Conservation (phyloP, 768 basidiomycete genomes). For the Leccinum boreale region DNA sequence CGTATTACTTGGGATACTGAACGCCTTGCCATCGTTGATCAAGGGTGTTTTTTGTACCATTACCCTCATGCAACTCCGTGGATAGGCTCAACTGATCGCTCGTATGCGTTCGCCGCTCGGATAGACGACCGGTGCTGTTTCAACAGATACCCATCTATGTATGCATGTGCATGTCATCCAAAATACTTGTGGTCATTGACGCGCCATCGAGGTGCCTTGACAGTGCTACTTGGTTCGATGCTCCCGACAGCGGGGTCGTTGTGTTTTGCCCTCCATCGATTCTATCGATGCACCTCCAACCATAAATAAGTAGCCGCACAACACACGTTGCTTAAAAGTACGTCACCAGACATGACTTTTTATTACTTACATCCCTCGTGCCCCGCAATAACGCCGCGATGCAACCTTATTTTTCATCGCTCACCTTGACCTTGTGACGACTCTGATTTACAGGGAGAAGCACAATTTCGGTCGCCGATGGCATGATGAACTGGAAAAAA, state of each 20-base stretch:
- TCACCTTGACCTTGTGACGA: neutral
- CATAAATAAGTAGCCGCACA: neutral
- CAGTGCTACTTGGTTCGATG: neutral
- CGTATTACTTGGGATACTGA: neutral
- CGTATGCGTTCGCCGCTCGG: neutral
- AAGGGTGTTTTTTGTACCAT: neutral
- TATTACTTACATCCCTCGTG: neutral
- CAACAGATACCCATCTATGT: neutral
- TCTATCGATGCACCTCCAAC: neutral
- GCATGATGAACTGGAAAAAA: neutral
- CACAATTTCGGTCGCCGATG: neutral
- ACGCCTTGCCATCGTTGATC: neutral
- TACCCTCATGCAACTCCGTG: neutral
- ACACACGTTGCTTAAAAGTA: neutral
- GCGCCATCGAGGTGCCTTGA: neutral
- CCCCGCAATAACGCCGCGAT: neutral
- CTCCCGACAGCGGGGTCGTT: neutral
- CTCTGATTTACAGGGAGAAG: neutral
- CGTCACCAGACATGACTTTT: neutral
- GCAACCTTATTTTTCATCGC: neutral
- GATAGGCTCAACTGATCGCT: neutral
- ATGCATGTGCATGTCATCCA: neutral
- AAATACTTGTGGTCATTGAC: neutral
- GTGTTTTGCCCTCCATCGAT: neutral
- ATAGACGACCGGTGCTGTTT: neutral